Conservation (phyloP, 768 basidiomycete genomes). For the Psilocybe cyanescens region DNA sequence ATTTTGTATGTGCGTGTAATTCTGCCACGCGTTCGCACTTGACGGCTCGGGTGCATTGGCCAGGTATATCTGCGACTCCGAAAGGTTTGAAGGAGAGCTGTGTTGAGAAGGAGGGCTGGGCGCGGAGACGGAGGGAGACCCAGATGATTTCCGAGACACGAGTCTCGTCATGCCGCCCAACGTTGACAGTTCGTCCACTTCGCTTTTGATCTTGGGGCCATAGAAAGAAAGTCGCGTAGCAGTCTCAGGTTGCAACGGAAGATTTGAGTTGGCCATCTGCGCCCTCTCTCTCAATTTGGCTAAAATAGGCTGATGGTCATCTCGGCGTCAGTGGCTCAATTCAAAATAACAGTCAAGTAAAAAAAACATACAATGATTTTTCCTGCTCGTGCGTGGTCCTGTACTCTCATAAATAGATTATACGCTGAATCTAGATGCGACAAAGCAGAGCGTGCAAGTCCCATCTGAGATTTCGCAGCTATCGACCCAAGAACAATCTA, state of each 20-base stretch:
- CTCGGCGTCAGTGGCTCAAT: background rate
- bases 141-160: slow-evolving; percentile 53
- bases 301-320: slow-evolving; percentile 57
- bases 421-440: slow-evolving; percentile 68
- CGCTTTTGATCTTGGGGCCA: slow-evolving; percentile 53
- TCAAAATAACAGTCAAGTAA: background rate
- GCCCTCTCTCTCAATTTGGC: slow-evolving; percentile 60
- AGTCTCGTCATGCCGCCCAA: slow-evolving; percentile 69
- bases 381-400: slow-evolving; percentile 53
- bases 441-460: slow-evolving; percentile 66
- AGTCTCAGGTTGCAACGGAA: slow-evolving; percentile 20
- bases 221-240: slow-evolving; percentile 37
- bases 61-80: slow-evolving; percentile 15
- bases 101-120: slow-evolving; percentile 49
- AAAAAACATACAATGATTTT: slow-evolving; percentile 60
- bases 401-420: slow-evolving; percentile 58
- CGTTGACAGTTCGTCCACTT: slow-evolving; percentile 62
- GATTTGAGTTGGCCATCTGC: slow-evolving; percentile 36
- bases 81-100: slow-evolving; percentile 42
- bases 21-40: slow-evolving; percentile 28
- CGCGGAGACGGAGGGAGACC: slow-evolving; percentile 47
- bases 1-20: slow-evolving; percentile 36
- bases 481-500: slow-evolving; percentile 76
- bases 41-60: slow-evolving; percentile 6
- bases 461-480: slow-evolving; percentile 65